Conservation (phyloP, 2,329 filamentous ascomycete species). For the Colletotrichum tanaceti region DNA sequence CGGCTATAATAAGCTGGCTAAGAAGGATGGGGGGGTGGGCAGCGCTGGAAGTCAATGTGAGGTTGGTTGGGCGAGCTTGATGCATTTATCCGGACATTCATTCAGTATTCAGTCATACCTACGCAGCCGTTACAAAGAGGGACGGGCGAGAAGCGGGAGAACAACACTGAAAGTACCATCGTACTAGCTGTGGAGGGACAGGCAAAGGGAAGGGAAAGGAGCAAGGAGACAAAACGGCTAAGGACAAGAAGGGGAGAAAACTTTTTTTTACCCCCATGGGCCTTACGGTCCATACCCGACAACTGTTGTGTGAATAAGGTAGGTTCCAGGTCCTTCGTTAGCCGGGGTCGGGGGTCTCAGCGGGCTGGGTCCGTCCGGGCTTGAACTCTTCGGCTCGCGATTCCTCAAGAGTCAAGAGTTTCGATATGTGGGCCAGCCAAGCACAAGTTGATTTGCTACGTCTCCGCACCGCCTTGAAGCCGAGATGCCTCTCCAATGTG, state of each 20-base stretch:
- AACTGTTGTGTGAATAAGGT: conserved; percentile 18
- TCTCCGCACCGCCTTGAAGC: neutral
- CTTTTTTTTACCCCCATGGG: too few species aligned
- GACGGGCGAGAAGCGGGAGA: neutral
- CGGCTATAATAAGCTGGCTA: neutral
- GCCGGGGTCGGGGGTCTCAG: conserved; percentile 7
- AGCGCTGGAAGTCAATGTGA: conserved; percentile 6
- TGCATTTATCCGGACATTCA: conserved; percentile 32
- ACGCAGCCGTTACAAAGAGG: neutral
- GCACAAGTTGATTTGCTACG: neutral
- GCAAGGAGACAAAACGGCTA: neutral
- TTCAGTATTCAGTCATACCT: conserved; percentile 22
- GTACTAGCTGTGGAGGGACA: neutral
- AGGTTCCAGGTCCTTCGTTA: conserved; percentile 27
- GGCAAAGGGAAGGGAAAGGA: neutral
- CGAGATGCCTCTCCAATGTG: neutral
- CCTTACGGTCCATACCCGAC: too few species aligned
- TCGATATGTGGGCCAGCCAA: neutral
- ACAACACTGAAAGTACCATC: neutral
- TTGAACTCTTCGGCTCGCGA: neutral
- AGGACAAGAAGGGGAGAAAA: neutral
- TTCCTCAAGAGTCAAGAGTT: neutral
- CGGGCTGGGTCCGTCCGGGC: neutral
- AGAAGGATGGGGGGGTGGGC: neutral
- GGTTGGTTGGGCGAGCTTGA: conserved; percentile 32